Base-by-base conservation (phyloP, 768 basidiomycete species). In the Russula brevipes region DNA sequence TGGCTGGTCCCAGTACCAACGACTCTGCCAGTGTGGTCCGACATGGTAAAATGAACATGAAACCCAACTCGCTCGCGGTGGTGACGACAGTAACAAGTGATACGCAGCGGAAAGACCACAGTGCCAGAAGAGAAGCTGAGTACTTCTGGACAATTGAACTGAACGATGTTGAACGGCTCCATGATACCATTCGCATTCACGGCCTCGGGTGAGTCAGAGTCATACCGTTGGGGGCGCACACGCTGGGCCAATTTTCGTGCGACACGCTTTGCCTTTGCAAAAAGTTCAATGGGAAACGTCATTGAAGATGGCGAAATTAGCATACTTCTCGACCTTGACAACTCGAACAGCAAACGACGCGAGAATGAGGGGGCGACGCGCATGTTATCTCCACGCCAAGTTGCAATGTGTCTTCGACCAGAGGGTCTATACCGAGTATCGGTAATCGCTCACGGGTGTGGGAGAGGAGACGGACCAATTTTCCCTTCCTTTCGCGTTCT, bases 1-100 rank as follows among this genome's bases (percentile, higher is more conserved):
- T 86, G 84, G 1, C 94, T 91, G 58, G 79, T 82, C 5, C 93
- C 94, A 8, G 83, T 80, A 14, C 91, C 95, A 57, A 98, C 85
- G 53, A 92, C 75, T 24, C 88, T 82, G 2, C 94, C 95, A 31
- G 76, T 78, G 69, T 86, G 78, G 69, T 97, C 91, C 72, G 85
- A 82, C 80, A 99, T 82, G 19, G 86, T 85, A 73, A 98, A 89
- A 68, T 89, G 87, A 63, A 98, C 85, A 72, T 89, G 87, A 75
- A 98, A 98, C 2, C 97, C 97, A 42, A 88, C 79, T 76, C 97
- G 98, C 77, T 99, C 97, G 64, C 93, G 88, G 76, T 99, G 96
- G 79, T 98, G 97, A 56, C 96, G 87, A 69, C 97, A 98, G 73
- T 99, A 99, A 75, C 97, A 99, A 7, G 96, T 96, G 64, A 99